A percentile compares a stretch with the other conserved stretches of the same genome.
phyloP scores from a whole-genome alignment of 140 eudicot genomes.

The Anethum foeniculum region DNA sequence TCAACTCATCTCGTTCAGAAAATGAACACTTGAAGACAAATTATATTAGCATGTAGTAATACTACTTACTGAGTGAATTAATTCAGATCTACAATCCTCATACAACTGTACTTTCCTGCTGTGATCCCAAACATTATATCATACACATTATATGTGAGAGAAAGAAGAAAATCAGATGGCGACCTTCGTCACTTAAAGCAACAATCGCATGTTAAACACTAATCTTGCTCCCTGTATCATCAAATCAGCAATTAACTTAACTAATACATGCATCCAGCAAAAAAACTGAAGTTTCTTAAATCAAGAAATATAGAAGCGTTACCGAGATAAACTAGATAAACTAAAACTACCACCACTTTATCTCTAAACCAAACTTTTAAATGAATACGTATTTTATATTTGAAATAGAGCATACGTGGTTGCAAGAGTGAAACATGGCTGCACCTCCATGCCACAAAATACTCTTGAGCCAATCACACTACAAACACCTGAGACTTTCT shows the following conservation, averaged over 20 bases:
- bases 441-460: too few relatives aligned
- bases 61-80: neutral
- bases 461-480: too few relatives aligned
- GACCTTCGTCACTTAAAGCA: slow-evolving; percentile 90
- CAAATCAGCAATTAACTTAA: slow-evolving; percentile 4
- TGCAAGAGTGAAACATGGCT: too few relatives aligned
- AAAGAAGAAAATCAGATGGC: slow-evolving; percentile 69
- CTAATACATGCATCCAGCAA: neutral
- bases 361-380: too few relatives aligned
- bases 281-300: neutral
- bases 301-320: slow-evolving; percentile 18
- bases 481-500: too few relatives aligned
- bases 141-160: slow-evolving; percentile 81
- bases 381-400: too few relatives aligned
- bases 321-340: too few relatives aligned
- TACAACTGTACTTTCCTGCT: slow-evolving; percentile 35
- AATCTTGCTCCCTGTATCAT: slow-evolving; percentile 65
- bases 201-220: slow-evolving; percentile 83
- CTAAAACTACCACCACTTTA: too few relatives aligned
- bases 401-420: too few relatives aligned
- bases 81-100: neutral
- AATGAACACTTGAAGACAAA: slow-evolving; percentile 55
- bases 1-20: slow-evolving; percentile 75
- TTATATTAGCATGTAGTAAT: neutral
- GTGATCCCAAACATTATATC: slow-evolving; percentile 65